These are phyloP conservation scores for Cercospora sesami DNA, from an alignment of 2,329 filamentous ascomycete species.

Conservation along the genomic window DNA sequence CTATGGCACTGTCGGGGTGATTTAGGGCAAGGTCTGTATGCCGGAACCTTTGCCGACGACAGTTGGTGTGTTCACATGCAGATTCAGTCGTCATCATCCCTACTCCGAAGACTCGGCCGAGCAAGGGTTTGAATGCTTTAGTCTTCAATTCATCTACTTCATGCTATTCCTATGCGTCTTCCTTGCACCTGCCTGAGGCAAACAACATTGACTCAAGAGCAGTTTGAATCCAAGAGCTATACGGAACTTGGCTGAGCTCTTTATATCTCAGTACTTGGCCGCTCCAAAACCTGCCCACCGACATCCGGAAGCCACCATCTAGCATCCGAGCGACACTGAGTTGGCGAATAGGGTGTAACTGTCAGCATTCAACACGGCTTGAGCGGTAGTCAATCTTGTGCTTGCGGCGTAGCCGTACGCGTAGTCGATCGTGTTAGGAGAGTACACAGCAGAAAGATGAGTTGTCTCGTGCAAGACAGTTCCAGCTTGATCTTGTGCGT, in stretches of 20 bases:
- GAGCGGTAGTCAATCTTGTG: background rate
- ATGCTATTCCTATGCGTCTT: background rate
- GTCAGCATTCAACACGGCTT: background rate
- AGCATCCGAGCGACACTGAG: background rate
- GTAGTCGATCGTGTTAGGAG: background rate
- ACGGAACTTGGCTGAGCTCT: background rate
- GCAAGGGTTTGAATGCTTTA: background rate
- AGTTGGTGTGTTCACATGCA: background rate
- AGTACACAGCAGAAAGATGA: background rate
- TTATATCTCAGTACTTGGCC: background rate
- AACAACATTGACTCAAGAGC: background rate
- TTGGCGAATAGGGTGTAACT: slow-evolving; percentile 1
- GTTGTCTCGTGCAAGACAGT: slow-evolving; percentile 2
- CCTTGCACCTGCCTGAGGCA: background rate
- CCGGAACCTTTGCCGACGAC: background rate
- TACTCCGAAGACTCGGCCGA: background rate
- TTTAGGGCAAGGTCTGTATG: background rate
- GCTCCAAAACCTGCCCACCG: background rate
- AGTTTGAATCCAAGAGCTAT: background rate
- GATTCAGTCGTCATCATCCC: background rate
- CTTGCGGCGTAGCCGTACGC: slow-evolving; percentile 1
- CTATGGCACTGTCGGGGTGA: background rate
- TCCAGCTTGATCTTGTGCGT: background rate
- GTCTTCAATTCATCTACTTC: background rate
- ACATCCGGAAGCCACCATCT: background rate